Base-by-base conservation (phyloP, 2,329 filamentous ascomycete species). In the Aurifilum marmelostoma region DNA sequence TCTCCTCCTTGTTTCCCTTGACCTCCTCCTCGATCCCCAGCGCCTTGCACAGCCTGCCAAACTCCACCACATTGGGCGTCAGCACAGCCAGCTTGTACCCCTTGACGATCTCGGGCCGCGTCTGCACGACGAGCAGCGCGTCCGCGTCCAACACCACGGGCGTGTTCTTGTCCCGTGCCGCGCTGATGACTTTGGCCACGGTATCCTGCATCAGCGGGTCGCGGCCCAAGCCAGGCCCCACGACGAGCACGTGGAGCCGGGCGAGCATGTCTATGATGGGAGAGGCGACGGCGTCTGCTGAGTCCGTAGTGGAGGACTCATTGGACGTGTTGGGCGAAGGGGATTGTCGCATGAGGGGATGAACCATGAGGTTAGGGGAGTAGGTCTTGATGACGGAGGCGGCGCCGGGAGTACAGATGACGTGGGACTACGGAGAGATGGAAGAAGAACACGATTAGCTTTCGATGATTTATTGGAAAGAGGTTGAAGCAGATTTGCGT, bases 341-440 rank as follows among this genome's bases (percentile, higher is more conserved):
- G 60, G 89, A 88, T 80, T 96, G 93, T 39, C 93, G 92, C 89
- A 99, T 95, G 73, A 97, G 88, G 0, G 96, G 96, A 79, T 98
- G 96, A 14, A 99, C 96, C 95, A 99, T 99, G 37, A 99, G 85
- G 79, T 98, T 97, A 2, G 96, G 96, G 27, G 94, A 97, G 83
- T 98, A 99, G 4, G 93, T 93, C 83, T 99, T 99, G 82, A 99
- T 97, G 50, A 97, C 94, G 76, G 88, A 85, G 61, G 87, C 93
- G 2, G 96, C 96, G 67, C 88, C 91, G 12, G 92, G 93, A 70
- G 97, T 97, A 84, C 96, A 99, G 77, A 99, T 97, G 72, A 99
- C 91, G 82, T 97, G 95, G 72, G 91, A 93, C 93, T 93, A 66
- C 39, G 67, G 63, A 43, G 41, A 43, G 7, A 21, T 6, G 7